Evolutionary conservation across 352 stramenopile genomes (phyloP), one percentile per base, ranked within the genome.

Genomic region (Phytophthora pseudosyringae): DNA sequence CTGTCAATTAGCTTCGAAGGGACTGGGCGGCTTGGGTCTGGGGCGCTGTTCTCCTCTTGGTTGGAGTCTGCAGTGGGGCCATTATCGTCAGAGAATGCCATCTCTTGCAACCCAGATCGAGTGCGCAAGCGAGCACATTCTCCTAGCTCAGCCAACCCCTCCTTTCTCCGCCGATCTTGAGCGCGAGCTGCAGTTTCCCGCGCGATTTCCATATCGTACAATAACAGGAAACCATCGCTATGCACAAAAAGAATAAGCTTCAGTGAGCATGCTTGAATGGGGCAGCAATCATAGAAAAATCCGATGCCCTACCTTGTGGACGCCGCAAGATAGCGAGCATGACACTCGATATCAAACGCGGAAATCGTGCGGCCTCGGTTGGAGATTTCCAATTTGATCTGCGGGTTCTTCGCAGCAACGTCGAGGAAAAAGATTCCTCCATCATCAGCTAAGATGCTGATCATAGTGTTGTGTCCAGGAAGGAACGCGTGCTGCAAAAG

Each of bases 141-240:
- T 1, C 80, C 76, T n/a, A 83, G 41, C 8, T 89, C 75, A 7
- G 75, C 15, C 0, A 89, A 45, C 1, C 78, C 80, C 35, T 88
- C 53, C 56, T 80, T 78, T 29, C 53, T 73, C 25, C 81, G 68
- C 12, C 70, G 59, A 8, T 60, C 45, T 18, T 84, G 72, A 15
- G 73, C 69, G 13, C 74, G 69, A 33, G 60, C 36, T 41, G 82
- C 78, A 2, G 85, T 91, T 57, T 91, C 78, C 26, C 79, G 61
- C 28, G 83, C 78, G 51, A 94, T 91, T 16, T 93, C 82, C 64
- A 95, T 62, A 59, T 94, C 87, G 62, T 94, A 94, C 4, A 95
- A 70, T 25, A 95, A 65, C 41, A 95, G 55, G 50, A 74, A 90
- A 0, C 85, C 88, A 70, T 95, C 85, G 25, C 88, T 95, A 64